Evolutionary conservation across 225 moss, liverwort and hornwort species (phyloP).

Genomic region (Straminergon stramineum): DNA sequence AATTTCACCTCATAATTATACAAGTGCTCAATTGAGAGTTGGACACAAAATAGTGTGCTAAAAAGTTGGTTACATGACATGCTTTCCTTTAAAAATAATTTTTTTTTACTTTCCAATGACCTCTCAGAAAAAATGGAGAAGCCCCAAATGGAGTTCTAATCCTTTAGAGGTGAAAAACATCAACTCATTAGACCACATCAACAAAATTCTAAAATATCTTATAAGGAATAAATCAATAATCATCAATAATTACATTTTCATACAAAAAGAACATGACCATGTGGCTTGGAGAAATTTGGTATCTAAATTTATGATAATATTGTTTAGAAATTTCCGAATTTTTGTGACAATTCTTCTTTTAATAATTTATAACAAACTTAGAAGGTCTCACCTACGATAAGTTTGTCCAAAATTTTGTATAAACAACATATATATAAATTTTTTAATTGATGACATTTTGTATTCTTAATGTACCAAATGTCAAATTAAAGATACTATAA

Average conservation of each 20-base stretch:
- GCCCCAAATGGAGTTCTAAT: accelerated
- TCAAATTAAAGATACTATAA: neutral
- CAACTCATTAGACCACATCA: neutral
- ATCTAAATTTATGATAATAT: neutral
- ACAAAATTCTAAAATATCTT: neutral
- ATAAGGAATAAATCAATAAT: neutral
- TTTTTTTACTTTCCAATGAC: accelerated
- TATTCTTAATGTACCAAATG: neutral
- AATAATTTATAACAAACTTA: neutral
- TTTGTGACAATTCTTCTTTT: accelerated
- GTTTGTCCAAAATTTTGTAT: no score
- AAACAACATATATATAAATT: no score
- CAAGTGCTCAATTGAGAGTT: accelerated
- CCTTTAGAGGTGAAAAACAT: neutral
- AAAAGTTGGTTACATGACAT: neutral
- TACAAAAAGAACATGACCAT: neutral
- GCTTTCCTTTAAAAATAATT: accelerated
- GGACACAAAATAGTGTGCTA: neutral
- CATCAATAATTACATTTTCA: neutral
- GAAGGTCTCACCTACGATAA: neutral
- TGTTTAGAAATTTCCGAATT: accelerated
- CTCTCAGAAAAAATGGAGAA: neutral
- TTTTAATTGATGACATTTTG: no score
- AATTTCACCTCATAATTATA: neutral
- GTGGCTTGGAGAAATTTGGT: neutral